Conservation (phyloP, 2,329 filamentous ascomycete genomes). For the Ophiostoma piceae region DNA sequence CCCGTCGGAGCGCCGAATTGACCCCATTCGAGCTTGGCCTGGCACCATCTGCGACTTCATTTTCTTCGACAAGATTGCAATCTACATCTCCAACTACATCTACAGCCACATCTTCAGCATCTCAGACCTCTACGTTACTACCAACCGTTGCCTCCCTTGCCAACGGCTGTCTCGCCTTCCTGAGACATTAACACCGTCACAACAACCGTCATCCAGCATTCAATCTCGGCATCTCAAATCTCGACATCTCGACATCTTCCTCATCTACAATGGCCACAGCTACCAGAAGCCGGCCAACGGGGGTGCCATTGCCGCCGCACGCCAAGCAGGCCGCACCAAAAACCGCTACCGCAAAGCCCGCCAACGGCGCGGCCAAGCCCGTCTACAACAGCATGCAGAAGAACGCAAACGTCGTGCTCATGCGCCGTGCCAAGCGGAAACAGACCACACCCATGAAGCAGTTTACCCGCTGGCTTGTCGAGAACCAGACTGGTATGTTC, state of each 20-base stretch:
- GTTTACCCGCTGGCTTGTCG: conserved; percentile 63
- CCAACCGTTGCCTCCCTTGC: not conserved
- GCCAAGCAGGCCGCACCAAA: not conserved
- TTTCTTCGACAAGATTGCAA: not conserved
- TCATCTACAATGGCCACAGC: conserved; percentile 17
- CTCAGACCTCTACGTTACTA: not conserved
- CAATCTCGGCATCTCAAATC: not conserved
- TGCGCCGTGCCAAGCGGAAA: conserved; percentile 54
- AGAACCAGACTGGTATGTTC: conserved; percentile 71
- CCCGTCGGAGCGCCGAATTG: not conserved
- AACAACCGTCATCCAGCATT: not conserved
- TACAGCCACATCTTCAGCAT: conserved; percentile 1
- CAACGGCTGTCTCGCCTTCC: conserved; percentile 10
- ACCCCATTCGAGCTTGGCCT: not conserved
- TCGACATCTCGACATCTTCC: not conserved
- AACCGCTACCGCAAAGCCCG: not conserved
- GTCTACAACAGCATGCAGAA: conserved; percentile 47
- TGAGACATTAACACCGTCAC: not conserved
- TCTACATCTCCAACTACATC: not conserved
- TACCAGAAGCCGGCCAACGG: conserved; percentile 15
- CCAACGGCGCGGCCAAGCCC: conserved; percentile 47
- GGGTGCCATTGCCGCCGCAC: conserved; percentile 18
- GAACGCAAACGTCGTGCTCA: conserved; percentile 47
- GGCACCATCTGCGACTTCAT: not conserved
- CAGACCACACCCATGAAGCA: conserved; percentile 57